Conservation (phyloP, 2,329 filamentous ascomycete genomes). For the Aspergillus sclerotialis region DNA sequence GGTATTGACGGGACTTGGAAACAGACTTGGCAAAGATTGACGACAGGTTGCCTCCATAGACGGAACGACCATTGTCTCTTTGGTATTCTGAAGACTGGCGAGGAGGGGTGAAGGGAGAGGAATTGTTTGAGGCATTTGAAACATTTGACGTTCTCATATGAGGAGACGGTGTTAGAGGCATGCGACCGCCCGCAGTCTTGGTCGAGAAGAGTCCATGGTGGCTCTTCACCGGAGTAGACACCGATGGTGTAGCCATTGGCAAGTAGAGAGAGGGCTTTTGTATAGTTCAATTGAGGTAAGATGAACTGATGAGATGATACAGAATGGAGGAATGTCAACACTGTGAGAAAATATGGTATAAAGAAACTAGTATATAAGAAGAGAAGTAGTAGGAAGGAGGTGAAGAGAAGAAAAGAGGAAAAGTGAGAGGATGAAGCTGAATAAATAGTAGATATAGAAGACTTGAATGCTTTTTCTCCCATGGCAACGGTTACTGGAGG, state of each 20-base stretch:
- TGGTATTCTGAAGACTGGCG: slow-evolving; percentile 51
- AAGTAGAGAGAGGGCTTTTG: not conserved
- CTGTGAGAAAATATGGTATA: slow-evolving; percentile 21
- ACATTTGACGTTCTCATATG: slow-evolving; percentile 50
- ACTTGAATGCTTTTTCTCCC: slow-evolving; percentile 23
- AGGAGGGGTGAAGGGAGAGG: slow-evolving; percentile 71
- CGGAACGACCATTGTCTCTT: slow-evolving; percentile 57
- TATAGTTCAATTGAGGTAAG: slow-evolving; percentile 10
- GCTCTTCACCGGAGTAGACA: slow-evolving; percentile 92
- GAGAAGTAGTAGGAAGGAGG: slow-evolving; percentile 11
- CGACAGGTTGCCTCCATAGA: slow-evolving; percentile 73
- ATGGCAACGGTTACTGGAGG: slow-evolving; percentile 35
- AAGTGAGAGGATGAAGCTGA: slow-evolving; percentile 22
- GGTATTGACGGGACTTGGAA: slow-evolving; percentile 48
- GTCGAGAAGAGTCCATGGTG: slow-evolving; percentile 87
- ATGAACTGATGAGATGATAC: slow-evolving; percentile 2
- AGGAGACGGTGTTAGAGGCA: slow-evolving; percentile 90
- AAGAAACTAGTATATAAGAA: slow-evolving; percentile 21
- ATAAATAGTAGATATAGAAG: slow-evolving; percentile 33
- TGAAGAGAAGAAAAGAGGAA: slow-evolving; percentile 12
- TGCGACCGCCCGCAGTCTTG: slow-evolving; percentile 87
- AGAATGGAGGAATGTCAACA: slow-evolving; percentile 17
- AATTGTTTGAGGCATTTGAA: slow-evolving; percentile 42
- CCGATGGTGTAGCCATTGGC: slow-evolving; percentile 70
- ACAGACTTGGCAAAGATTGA: slow-evolving; percentile 67